A percentile compares a stretch with the other conserved stretches of the same genome.
phyloP scores from a whole-genome alignment of 345 rosid genomes.

The Gossypium arboreum region DNA sequence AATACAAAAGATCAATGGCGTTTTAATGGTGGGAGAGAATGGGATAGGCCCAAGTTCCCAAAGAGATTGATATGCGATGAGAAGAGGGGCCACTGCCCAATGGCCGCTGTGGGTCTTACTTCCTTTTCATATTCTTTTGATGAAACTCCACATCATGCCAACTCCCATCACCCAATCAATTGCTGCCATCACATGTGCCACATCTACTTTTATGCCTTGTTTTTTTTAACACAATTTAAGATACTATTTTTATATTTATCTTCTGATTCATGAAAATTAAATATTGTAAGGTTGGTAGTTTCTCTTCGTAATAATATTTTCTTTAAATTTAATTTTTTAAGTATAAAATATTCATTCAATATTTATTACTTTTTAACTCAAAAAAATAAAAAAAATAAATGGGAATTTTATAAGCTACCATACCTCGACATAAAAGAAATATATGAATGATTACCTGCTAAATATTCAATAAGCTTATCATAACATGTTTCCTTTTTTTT shows the following conservation, averaged over 20 bases:
- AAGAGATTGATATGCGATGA: slow-evolving; percentile 61
- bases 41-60: slow-evolving; percentile 84
- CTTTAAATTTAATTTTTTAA: too few species aligned
- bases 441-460: slow-evolving; percentile 31
- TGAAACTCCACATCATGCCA: slow-evolving; percentile 32
- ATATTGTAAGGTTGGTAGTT: too few species aligned
- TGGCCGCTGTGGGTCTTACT: background rate
- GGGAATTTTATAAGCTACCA: slow-evolving; percentile 32
- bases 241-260: too few species aligned
- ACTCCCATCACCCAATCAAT: slow-evolving; percentile 33
- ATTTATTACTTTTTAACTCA: too few species aligned
- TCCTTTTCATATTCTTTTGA: slow-evolving; percentile 26
- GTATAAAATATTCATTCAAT: too few species aligned
- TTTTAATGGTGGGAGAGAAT: slow-evolving; percentile 32
- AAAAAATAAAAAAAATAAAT: slow-evolving; percentile 22
- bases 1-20: slow-evolving; percentile 24
- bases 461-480: slow-evolving; percentile 46
- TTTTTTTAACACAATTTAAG: background rate
- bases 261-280: background rate
- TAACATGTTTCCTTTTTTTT: slow-evolving; percentile 7
- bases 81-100: slow-evolving; percentile 13
- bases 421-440: slow-evolving; percentile 25
- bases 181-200: slow-evolving; percentile 32
- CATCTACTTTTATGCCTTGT: background rate
- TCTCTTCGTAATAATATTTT: too few species aligned